These are phyloP conservation scores for Hippophae rhamnoides DNA, from an alignment of 306 rosid genomes.

Conservation along the genomic window DNA sequence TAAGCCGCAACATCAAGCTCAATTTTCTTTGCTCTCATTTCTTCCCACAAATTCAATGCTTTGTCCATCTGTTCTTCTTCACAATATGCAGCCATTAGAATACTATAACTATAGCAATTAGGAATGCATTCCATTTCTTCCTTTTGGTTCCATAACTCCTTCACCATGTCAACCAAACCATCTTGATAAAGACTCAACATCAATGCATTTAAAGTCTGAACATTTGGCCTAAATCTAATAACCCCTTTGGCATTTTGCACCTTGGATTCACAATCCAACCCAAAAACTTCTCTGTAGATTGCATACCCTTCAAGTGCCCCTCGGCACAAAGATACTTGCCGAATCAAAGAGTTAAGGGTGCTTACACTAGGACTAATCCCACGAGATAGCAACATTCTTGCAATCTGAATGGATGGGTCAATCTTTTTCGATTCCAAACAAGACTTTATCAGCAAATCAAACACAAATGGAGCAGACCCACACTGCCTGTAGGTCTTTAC, in stretches of 20 bases:
- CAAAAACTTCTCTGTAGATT: constrained; percentile 49
- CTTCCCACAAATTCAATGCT: constrained; percentile 48
- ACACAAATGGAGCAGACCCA: constrained; percentile 73
- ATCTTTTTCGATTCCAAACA: constrained; percentile 46
- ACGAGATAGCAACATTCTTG: constrained; percentile 53
- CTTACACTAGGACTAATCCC: constrained; percentile 44
- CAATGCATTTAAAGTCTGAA: constrained; percentile 49
- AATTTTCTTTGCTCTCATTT: constrained; percentile 39
- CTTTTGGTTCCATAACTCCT: constrained; percentile 60
- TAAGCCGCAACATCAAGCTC: constrained; percentile 54
- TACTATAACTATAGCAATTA: constrained; percentile 43
- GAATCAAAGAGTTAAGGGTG: constrained; percentile 62
- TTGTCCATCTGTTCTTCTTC: constrained; percentile 42
- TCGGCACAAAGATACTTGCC: constrained; percentile 25
- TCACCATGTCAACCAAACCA: constrained; percentile 35
- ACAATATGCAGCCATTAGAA: constrained; percentile 57
- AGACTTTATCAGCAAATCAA: constrained; percentile 57
- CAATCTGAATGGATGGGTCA: constrained; percentile 39
- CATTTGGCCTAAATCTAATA: constrained; percentile 41
- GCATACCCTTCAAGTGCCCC: constrained; percentile 45
- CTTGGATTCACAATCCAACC: constrained; percentile 24
- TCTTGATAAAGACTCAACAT: constrained; percentile 58
- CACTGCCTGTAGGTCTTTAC: constrained; percentile 46
- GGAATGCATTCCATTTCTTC: constrained; percentile 28
- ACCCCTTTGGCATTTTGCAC: constrained; percentile 22